These are phyloP conservation scores for Colletotrichum sp. DNA, from an alignment of 2,329 filamentous ascomycete species.

Conservation along the genomic window DNA sequence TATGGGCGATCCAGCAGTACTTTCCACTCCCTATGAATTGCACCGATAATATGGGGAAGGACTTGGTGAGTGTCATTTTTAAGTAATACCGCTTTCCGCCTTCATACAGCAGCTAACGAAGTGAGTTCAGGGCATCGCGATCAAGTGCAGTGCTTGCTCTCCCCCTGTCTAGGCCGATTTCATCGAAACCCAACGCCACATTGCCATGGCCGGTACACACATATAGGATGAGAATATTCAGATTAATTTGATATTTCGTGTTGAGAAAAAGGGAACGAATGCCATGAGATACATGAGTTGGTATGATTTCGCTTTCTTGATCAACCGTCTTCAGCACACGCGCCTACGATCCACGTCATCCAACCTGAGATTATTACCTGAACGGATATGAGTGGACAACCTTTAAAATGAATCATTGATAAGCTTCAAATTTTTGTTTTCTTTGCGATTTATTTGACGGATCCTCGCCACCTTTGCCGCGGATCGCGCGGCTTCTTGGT, in stretches of 20 bases:
- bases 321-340: neutral
- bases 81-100: neutral
- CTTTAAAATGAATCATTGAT: neutral
- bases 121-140: neutral
- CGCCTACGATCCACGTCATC: neutral
- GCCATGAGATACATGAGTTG: neutral
- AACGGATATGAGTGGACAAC: neutral
- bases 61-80: neutral
- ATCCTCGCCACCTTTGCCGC: neutral
- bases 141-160: neutral
- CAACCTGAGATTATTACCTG: neutral
- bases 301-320: neutral
- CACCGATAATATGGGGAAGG: neutral
- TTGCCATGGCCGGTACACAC: neutral
- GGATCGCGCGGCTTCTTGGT: neutral
- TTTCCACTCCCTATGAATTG: neutral
- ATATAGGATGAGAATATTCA: neutral
- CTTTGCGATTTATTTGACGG: neutral
- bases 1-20: slow-evolving; percentile 18
- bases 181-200: neutral
- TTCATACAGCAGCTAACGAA: neutral
- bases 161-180: neutral
- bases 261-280: neutral
- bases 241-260: neutral
- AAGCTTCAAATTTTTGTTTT: neutral